phyloP scores from a whole-genome alignment of 1,284 basidiomycete species.

The Athelia psychrophila region DNA sequence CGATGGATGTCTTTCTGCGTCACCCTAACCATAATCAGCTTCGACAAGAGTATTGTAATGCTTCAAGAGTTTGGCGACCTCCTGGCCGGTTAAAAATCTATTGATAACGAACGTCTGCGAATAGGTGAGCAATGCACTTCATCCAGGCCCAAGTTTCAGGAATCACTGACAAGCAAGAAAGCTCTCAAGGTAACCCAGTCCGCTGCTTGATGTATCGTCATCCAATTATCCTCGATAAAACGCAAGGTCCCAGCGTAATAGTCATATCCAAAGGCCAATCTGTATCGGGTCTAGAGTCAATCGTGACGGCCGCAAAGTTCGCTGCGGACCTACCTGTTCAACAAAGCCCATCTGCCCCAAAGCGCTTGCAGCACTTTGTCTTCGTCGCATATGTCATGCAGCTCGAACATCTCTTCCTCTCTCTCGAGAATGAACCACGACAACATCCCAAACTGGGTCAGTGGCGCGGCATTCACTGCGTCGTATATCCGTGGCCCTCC shows the following conservation, averaged over 20 bases:
- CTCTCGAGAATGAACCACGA: slow-evolving; percentile 64
- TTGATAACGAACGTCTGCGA: slow-evolving; percentile 43
- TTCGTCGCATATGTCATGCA: slow-evolving; percentile 64
- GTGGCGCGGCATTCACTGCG: slow-evolving; percentile 52
- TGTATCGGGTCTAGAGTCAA: slow-evolving; percentile 19
- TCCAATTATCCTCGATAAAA: slow-evolving; percentile 61
- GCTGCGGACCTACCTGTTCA: slow-evolving; percentile 46
- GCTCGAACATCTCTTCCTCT: slow-evolving; percentile 71
- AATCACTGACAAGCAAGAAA: slow-evolving; percentile 53
- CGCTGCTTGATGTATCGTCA: slow-evolving; percentile 62
- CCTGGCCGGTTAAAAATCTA: slow-evolving; percentile 39
- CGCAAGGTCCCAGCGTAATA: slow-evolving; percentile 46
- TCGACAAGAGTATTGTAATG: slow-evolving; percentile 44
- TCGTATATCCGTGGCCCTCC: slow-evolving; percentile 64
- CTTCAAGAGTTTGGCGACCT: slow-evolving; percentile 42
- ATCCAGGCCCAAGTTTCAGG: slow-evolving; percentile 1
- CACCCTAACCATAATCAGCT: too few species aligned
- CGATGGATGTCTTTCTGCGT: too few species aligned
- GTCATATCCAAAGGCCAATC: slow-evolving; percentile 50
- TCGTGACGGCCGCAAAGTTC: background rate
- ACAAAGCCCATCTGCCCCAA: slow-evolving; percentile 71
- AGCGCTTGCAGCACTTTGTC: slow-evolving; percentile 74
- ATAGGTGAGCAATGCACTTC: slow-evolving; percentile 1
- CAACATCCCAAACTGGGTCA: slow-evolving; percentile 60
- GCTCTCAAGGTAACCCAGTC: slow-evolving; percentile 62